Evolutionary conservation across 139 green algal species (phyloP), one percentile per base, ranked within the genome.

Genomic region (Picochlorum sp.): DNA sequence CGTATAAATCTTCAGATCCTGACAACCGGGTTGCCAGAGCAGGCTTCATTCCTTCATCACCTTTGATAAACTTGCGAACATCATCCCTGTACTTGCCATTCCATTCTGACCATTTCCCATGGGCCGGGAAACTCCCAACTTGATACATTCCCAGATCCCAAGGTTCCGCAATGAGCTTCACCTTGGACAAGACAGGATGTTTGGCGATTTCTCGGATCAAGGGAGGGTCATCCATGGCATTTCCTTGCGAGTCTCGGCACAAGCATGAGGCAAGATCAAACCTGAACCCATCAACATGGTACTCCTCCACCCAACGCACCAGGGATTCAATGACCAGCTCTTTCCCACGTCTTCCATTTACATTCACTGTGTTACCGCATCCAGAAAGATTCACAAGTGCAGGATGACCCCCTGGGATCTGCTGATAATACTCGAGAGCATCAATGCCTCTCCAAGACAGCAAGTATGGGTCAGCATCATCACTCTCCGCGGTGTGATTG

Each of bases 221-320:
- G 1, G 94, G 92, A 1, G 94, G 94, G 0, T 71, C 82, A 6
- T 61, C 21, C 66, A 99, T 73, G 0, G 88, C 82, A 4, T 77
- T 55, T 16, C 93, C 93, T 26, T 83, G 45, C 49, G 54, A 57
- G 83, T 89, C 86, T 37, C 91, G 71, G 65, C 88, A 97, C 51
- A 99, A 77, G 56, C 75, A 85, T 34, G 75, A 87, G 1, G 94
- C 91, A 34, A 99, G 85, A 75, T 99, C 94, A 64, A 99, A 97
- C 20, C 90, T 70, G 74, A 97, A 97, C 9, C 90, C 90, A 70
- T 97, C 90, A 59, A 97, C 88, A 64, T 95, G 88, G 67, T 88
- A 95, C 79, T 95, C 89, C 66, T 84, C 71, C 54, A 89, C 85
- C 76, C 78, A 96, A 49, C 55, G 44, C 54, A 81, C 73, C 60